Percentiles rank a stretch among this genome's conserved stretches.
Evolutionary conservation across 345 rosid species (phyloP).

Genomic region (Ricinus communis): DNA sequence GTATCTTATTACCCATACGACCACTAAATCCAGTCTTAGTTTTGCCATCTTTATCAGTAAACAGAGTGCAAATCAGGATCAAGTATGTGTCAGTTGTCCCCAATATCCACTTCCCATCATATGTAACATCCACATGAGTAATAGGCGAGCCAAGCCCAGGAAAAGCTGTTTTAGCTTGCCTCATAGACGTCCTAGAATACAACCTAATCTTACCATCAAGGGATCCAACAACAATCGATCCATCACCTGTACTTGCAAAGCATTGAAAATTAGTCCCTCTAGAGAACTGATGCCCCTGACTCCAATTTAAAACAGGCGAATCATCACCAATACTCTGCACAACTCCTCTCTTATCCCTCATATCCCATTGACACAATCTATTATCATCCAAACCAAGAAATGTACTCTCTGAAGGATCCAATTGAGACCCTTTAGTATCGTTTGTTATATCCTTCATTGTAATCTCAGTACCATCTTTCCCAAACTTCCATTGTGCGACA

Average conservation of each 20-base stretch:
- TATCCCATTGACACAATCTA: conserved; percentile 97
- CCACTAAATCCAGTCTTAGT: conserved; percentile 87
- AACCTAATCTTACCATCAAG: conserved; percentile 91
- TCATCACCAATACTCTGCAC: conserved; percentile 67
- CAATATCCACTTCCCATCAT: conserved; percentile 92
- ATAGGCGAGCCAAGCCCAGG: conserved; percentile 96
- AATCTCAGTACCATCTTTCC: conserved; percentile 83
- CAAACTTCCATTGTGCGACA: conserved; percentile 88
- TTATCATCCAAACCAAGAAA: conserved; percentile 92
- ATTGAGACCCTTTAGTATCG: conserved; percentile 84
- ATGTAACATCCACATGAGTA: conserved; percentile 86
- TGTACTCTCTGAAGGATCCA: conserved; percentile 91
- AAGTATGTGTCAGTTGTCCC: conserved; percentile 88
- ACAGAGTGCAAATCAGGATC: conserved; percentile 85
- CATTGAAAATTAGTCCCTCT: conserved; percentile 95
- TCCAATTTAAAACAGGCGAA: conserved; percentile 82
- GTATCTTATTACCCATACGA: conserved; percentile 91
- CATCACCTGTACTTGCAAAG: conserved; percentile 91
- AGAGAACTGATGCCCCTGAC: conserved; percentile 91
- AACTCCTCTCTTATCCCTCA: conserved; percentile 80
- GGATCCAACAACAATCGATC: conserved; percentile 88
- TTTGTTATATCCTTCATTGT: conserved; percentile 80
- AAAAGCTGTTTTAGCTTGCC: conserved; percentile 91
- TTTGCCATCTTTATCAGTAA: conserved; percentile 85
- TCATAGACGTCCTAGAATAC: conserved; percentile 82